Evolutionary conservation across 495 filamentous ascomycete genomes (phyloP), one percentile per base, ranked within the genome.

Genomic region (Ascobolus immersus): DNA sequence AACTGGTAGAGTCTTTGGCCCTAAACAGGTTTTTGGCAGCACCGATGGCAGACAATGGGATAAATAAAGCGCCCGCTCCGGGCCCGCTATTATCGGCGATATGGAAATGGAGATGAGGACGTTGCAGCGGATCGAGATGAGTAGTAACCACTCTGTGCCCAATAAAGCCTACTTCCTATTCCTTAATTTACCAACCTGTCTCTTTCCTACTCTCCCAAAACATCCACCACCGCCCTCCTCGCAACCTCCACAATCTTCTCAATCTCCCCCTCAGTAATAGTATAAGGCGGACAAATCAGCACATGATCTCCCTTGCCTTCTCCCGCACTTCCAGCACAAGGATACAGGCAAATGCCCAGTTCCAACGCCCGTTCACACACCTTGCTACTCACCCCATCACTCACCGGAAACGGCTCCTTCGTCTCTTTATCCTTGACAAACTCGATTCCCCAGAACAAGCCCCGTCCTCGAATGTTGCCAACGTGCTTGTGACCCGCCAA

Each of bases 251-350:
- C 59, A 32, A 77, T 69, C 30, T 51, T 53, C 39, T 70, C 63
- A 34, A 79, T 59, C 20, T 76, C 71, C 8, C 64, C 60, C 21
- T 48, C 50, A 0, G 62, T 65, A 28, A 74, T 56, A 36, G 64
- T 81, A 50, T 73, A 89, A 1, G 78, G 61, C 3, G 81, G 80
- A 14, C 73, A 63, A 35, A 91, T 41, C 21, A 89, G 54, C 10
- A 82, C 52, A 54, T 81, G 73, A 44, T 92, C 81, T 1, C 77
- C 79, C 2, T 43, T 50, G 19, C 60, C 46, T 0, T 76, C 74
- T 44, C 79, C 73, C 1, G 59, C 65, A 0, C 69, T 70, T 4
- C 77, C 79, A 2, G 57, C 48, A 4, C 69, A 68, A 14, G 69
- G 69, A 48, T 86, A 89, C 12, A 89, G 43, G 0, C 61, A 66